Evolutionary conservation across 768 basidiomycete species (phyloP).

Genomic region (Kwoniella heveanensis): DNA sequence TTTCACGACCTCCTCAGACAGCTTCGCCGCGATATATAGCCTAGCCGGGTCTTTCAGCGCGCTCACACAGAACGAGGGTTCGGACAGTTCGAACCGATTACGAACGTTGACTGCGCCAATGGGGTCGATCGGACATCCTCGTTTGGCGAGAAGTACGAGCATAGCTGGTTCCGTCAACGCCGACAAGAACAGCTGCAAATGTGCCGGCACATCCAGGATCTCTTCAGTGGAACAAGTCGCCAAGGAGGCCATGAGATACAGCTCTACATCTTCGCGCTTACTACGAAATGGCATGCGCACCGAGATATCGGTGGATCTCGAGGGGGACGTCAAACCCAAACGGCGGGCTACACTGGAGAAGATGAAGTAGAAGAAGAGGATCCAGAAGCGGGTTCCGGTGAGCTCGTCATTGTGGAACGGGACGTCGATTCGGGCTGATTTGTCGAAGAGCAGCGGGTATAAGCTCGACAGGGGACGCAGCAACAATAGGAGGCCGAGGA

Average conservation of each 20-base stretch:
- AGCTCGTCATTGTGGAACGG: constrained; percentile 1
- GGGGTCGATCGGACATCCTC: constrained; percentile 25
- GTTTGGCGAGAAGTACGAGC: constrained; percentile 24
- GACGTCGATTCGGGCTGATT: neutral
- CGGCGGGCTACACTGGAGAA: neutral
- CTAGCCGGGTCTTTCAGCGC: neutral
- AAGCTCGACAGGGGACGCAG: neutral
- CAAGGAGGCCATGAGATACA: neutral
- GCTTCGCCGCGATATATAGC: neutral
- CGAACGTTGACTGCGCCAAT: constrained; percentile 36
- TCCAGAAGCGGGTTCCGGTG: neutral
- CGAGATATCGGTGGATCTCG: neutral
- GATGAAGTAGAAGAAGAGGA: neutral
- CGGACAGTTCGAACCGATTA: constrained; percentile 22
- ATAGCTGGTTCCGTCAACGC: constrained; percentile 26
- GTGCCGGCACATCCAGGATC: neutral
- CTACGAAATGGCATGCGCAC: neutral
- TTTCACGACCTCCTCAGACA: constrained; percentile 7
- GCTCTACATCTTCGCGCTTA: neutral
- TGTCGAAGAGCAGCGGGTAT: neutral
- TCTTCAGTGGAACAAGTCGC: neutral
- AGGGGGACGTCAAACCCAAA: neutral
- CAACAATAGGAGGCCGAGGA: neutral
- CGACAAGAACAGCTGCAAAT: constrained; percentile 23
- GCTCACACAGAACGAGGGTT: neutral